Conservation (phyloP, 176 grass and related monocot genomes). For the Eragrostis nindensis region DNA sequence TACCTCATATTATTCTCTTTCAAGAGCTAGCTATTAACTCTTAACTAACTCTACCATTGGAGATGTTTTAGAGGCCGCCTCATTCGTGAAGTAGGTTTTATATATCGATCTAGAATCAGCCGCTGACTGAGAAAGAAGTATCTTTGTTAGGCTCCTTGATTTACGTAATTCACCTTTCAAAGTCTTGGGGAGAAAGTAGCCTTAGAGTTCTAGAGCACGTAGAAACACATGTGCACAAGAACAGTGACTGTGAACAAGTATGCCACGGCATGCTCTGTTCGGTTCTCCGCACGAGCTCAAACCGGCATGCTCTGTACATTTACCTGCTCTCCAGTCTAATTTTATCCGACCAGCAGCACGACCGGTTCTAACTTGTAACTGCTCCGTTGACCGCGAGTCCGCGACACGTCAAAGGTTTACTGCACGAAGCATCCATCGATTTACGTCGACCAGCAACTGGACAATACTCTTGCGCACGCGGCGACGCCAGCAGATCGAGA, state of each 20-base stretch:
- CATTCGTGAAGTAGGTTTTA: too few relatives aligned
- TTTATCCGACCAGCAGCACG: not conserved
- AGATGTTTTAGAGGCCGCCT: too few relatives aligned
- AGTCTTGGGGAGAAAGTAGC: not conserved
- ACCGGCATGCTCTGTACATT: not conserved
- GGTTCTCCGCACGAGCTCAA: not conserved
- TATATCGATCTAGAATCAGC: too few relatives aligned
- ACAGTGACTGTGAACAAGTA: not conserved
- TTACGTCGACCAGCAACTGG: not conserved
- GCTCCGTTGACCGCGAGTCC: slow-evolving; percentile 1
- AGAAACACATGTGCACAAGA: not conserved
- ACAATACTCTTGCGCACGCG: not conserved
- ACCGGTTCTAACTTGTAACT: not conserved
- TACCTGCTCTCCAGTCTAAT: not conserved
- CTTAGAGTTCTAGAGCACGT: not conserved
- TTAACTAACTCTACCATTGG: too few relatives aligned
- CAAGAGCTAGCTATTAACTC: too few relatives aligned
- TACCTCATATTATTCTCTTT: too few relatives aligned
- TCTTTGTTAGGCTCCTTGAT: too few relatives aligned
- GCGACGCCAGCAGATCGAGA: slow-evolving; percentile 29
- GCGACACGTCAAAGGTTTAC: not conserved
- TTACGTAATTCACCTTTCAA: too few relatives aligned
- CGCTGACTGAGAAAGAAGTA: too few relatives aligned
- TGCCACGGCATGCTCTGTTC: not conserved
- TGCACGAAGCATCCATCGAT: slow-evolving; percentile 15